Base-by-base conservation (phyloP, 1,284 basidiomycete species). In the Fomitopsis schrenkii region DNA sequence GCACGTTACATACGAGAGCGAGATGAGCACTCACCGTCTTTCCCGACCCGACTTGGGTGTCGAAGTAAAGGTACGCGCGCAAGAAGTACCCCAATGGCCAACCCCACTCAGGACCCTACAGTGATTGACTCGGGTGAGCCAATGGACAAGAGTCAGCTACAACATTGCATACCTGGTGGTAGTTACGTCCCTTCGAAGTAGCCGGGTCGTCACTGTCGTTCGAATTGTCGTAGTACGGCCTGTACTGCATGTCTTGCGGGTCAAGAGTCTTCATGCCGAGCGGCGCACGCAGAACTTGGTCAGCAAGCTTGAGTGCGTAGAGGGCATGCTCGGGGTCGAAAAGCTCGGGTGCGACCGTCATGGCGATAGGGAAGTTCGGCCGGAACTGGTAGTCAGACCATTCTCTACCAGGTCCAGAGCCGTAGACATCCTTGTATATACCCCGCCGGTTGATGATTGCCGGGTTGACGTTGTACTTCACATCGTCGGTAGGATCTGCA, bases 341-440 rank as follows among this genome's bases (percentile, higher is more conserved):
- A 52, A 99, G 77, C 76, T 99, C 97, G 7, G 97, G 97, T 1
- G 97, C 97, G 41, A 98, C 95, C 6, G 91, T 86, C 97, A 98
- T 98, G 1, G 97, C 94, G 65, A 98, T 93, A 3, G 93, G 88
- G 80, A 95, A 97, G 77, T 98, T 97, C 70, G 88, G 86, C 62
- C 94, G 85, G 68, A 96, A 83, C 76, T 98, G 97, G 74, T 99
- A 99, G 77, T 99, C 96, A 7, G 94, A 93, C 91, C 95, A 98
- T 75, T 95, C 94, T 59, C 93, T 85, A 14, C 89, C 91, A 58
- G 80, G 72, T 1, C 93, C 93, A 17, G 95, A 95, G 41, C 95
- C 94, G 68, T 91, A 93, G 5, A 98, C 95, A 71, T 99, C 97
- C 80, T 99, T 99, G 83, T 99, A 99, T 74, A 98, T 97, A 5